Base-by-base conservation (phyloP, 805 yeast species). In the Candida oleophila region DNA sequence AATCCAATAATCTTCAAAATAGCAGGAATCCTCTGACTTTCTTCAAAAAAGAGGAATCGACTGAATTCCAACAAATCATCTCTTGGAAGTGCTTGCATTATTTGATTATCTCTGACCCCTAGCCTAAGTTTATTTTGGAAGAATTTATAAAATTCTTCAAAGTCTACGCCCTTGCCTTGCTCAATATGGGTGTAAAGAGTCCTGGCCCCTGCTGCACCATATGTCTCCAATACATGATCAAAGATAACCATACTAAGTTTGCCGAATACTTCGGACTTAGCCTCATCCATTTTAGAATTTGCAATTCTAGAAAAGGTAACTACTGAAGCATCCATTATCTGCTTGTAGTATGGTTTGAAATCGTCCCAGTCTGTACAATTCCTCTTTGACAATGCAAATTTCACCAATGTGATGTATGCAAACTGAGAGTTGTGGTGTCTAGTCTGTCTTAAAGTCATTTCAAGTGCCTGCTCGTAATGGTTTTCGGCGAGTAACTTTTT, bases 321-420 rank as follows among this genome's bases (percentile, higher is more conserved):
- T 8, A 36, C 20, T 8, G 22, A 9, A 4, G 22, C 21, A 16
- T 36, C 22, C 21, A 36, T 16, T 12, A 36, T 36, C 21, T 19
- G 5, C 4, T 36, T 36, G 39, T 15, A 36, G 21, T 20, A 22
- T 4, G 14, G 39, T 20, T 36, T 22, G 18, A 20, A 16, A n/a
- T n/a, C n/a, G n/a, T 16, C 18, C 39, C 21, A 20, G 14, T 16
- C 18, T 22, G 14, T 45, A 22, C 18, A 8, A 14, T 14, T 35
- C 35, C 22, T 33, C 19, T 50, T 35, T n/a, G 21, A 28, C 18
- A 44, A 49, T 4, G 44, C 21, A 19, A 25, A 32, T 33, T 53
- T 49, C 25, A 66, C 54, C 3, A 66, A 52, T 15, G 54, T 52
- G 3, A 68, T 43, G 33, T 57, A 54, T 11, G 69, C 72, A 3